These are phyloP conservation scores for Ceratobasidium sp. DNA, from an alignment of 1,284 basidiomycete species.

Conservation along the genomic window DNA sequence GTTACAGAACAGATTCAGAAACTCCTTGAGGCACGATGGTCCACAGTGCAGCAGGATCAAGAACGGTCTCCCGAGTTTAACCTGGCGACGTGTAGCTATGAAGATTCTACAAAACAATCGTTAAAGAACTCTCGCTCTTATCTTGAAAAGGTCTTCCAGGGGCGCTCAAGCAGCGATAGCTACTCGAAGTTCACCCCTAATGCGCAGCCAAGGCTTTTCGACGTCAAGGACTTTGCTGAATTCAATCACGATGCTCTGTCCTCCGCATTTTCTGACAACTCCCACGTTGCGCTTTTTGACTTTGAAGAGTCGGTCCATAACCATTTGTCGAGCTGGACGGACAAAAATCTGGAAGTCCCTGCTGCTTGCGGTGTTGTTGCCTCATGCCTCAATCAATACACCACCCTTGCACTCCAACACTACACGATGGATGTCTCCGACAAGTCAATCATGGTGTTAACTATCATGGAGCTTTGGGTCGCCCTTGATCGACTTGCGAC, in stretches of 20 bases:
- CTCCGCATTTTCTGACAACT: background rate
- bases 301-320: conserved; percentile 10
- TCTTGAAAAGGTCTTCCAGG: conserved; percentile 43
- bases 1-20: conserved; percentile 43
- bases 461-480: conserved; percentile 48
- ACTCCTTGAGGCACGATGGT: conserved; percentile 51
- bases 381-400: conserved; percentile 13
- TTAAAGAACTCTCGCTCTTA: conserved; percentile 51
- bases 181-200: background rate
- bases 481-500: conserved; percentile 57
- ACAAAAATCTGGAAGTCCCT: background rate
- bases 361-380: background rate
- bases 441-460: conserved; percentile 59
- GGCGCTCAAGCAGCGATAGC: background rate
- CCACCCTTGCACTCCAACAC: background rate
- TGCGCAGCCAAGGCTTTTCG: background rate
- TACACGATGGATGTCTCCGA: conserved; percentile 6
- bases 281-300: conserved; percentile 12
- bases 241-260: background rate
- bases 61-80: background rate
- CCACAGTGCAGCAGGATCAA: background rate
- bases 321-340: background rate
- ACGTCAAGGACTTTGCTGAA: background rate
- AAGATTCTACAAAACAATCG: conserved; percentile 51
- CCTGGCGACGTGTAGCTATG: conserved; percentile 43